phyloP scores from a whole-genome alignment of 2,329 filamentous ascomycete genomes.

The Neodidymelliopsis sp. region DNA sequence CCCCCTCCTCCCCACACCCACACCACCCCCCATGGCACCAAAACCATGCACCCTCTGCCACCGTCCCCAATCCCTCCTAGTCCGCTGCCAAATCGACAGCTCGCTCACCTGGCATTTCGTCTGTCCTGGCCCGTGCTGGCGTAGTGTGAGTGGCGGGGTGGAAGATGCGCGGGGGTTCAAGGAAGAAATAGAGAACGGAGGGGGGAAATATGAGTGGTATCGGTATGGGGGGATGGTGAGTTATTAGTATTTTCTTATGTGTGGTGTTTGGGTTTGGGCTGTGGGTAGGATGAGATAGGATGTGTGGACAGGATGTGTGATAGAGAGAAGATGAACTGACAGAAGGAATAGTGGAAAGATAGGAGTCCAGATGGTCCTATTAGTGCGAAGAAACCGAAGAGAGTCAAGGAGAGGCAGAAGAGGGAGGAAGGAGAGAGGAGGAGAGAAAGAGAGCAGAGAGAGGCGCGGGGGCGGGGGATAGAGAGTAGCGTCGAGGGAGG shows the following conservation, averaged over 20 bases:
- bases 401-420: conserved; percentile 47
- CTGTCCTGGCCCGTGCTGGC: conserved; percentile 55
- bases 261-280: neutral
- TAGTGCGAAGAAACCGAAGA: conserved; percentile 53
- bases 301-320: conserved; percentile 5
- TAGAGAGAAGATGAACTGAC: conserved; percentile 14
- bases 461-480: neutral
- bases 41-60: conserved; percentile 54
- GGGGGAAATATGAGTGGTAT: conserved; percentile 27
- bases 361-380: conserved; percentile 50
- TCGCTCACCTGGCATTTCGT: conserved; percentile 54
- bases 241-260: conserved; percentile 24
- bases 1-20: neutral
- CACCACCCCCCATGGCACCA: conserved; percentile 15
- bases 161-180: conserved; percentile 48
- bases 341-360: conserved; percentile 48
- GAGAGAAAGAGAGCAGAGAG: neutral
- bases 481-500: too few relatives aligned
- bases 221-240: conserved; percentile 45
- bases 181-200: too few relatives aligned
- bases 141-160: conserved; percentile 52
- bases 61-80: conserved; percentile 48
- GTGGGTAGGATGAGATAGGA: conserved; percentile 46
- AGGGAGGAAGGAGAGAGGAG: conserved; percentile 17
- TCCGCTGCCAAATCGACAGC: conserved; percentile 55